These are phyloP conservation scores for Trichoderma orchidacearum DNA, from an alignment of 495 filamentous ascomycete genomes.

Conservation along the genomic window DNA sequence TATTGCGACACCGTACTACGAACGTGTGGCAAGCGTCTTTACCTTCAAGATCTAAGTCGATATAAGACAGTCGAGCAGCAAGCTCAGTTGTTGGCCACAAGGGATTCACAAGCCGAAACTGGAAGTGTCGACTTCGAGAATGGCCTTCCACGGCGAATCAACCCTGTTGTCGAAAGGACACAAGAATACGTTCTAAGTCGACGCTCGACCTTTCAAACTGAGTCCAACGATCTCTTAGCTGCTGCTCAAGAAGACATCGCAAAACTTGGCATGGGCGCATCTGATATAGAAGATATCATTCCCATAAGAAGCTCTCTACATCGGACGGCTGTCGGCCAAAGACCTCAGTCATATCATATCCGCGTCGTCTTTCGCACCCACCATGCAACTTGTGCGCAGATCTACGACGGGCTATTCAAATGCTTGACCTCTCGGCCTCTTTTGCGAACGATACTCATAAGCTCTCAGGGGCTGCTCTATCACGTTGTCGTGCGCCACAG, in stretches of 20 bases:
- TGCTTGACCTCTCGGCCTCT: conserved; percentile 5
- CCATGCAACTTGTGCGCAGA: not conserved
- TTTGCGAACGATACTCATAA: conserved; percentile 5
- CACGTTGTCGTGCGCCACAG: conserved; percentile 5
- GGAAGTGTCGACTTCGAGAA: too few species aligned
- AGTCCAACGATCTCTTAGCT: not conserved
- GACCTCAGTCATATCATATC: conserved; percentile 5
- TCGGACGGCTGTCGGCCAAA: not conserved
- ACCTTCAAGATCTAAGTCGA: conserved; percentile 6
- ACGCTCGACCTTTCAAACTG: not conserved
- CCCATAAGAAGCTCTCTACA: conserved; percentile 7
- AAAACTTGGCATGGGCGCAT: not conserved
- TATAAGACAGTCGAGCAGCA: conserved; percentile 6
- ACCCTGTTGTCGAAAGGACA: not conserved
- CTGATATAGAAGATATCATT: conserved; percentile 5
- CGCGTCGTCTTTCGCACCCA: conserved; percentile 4
- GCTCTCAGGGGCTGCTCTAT: conserved; percentile 1
- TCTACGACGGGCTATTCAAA: conserved; percentile 5
- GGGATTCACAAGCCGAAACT: not conserved
- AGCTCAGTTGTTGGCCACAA: conserved; percentile 4
- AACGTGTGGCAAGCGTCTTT: conserved; percentile 2
- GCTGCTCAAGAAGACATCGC: not conserved
- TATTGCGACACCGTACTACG: conserved; percentile 9
- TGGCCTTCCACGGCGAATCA: too few species aligned
- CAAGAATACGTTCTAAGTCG: not conserved